These are phyloP conservation scores for Heliocybe sulcata DNA, from an alignment of 1,284 basidiomycete species.

Conservation along the genomic window DNA sequence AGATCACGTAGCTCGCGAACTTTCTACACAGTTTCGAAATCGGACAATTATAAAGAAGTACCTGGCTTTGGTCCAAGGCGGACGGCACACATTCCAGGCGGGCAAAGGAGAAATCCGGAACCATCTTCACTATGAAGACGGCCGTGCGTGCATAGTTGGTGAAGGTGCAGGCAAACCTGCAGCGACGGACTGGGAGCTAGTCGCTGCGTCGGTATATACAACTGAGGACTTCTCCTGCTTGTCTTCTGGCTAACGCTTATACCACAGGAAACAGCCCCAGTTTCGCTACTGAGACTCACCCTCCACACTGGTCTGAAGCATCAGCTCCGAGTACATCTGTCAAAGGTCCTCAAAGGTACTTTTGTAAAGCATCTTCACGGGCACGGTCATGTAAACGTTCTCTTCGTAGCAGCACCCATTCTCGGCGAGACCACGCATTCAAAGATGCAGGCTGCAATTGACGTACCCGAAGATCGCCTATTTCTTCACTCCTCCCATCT, in stretches of 20 bases:
- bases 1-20: slow-evolving; percentile 31
- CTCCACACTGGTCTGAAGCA: slow-evolving; percentile 64
- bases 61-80: slow-evolving; percentile 57
- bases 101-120: slow-evolving; percentile 37
- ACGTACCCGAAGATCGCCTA: slow-evolving; percentile 36
- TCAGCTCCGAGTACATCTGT: slow-evolving; percentile 61
- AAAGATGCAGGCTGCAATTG: slow-evolving; percentile 22
- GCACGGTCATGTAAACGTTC: not conserved
- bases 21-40: slow-evolving; percentile 47
- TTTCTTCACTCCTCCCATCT: slow-evolving; percentile 56
- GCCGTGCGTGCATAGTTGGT: slow-evolving; percentile 32
- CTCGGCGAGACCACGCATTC: slow-evolving; percentile 52
- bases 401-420: slow-evolving; percentile 43
- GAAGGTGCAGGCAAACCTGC: slow-evolving; percentile 25
- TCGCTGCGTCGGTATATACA: slow-evolving; percentile 42
- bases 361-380: too few species aligned
- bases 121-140: slow-evolving; percentile 34
- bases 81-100: slow-evolving; percentile 34
- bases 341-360: slow-evolving; percentile 41
- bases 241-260: too few species aligned
- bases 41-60: slow-evolving; percentile 51
- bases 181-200: slow-evolving; percentile 52
- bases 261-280: slow-evolving; percentile 34
- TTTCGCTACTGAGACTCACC: slow-evolving; percentile 50
- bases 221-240: too few species aligned